Base-by-base conservation (phyloP, 2,329 filamentous ascomycete genomes). In the Trichoderma pleuroti region DNA sequence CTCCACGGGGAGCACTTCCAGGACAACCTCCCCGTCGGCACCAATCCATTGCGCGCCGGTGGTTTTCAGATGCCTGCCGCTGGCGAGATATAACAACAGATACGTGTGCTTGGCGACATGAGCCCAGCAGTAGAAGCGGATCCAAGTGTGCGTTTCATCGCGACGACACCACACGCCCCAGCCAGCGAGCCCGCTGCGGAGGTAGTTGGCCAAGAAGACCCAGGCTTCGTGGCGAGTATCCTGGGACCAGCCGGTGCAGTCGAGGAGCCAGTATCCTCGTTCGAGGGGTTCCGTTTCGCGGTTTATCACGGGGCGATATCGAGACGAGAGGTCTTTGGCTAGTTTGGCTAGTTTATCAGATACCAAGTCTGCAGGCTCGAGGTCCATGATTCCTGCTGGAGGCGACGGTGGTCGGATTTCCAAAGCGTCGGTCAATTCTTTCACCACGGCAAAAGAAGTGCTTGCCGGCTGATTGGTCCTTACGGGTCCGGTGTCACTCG, bases 111-210 rank as follows among this genome's bases (percentile, higher is more conserved):
- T 86, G 0, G 88, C 88, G 0, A 93, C 82, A 72, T 91, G 87
- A 0, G 92, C 94, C 90, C 92, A 97, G 76, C 92, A 93, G 77
- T 92, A 96, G 1, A 95, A 79, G 39, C 89, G 86, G 2, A 97
- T 79, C 74, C 82, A 85, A 5, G 75, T 77, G 12, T 77, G 79
- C 49, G 80, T 81, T 7, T 74, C 78, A 28, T 75, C 75, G 61
- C 88, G 81, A 16, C 77, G 79, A 73, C 87, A 89, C 82, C 87
- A 89, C 1, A 91, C 84, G 4, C 90, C 89, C 91, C 91, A 93
- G 4, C 91, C 91, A 0, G 87, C 86, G 26, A 84, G 81, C 0
- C 89, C 89, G 30, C 82, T 83, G 7, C 81, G 81, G 39, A 97
- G 81, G 62, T 88, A 87, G 18, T 89, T 85, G 7, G 82, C 82